A percentile compares a stretch with the other conserved stretches of the same genome.
Conservation (phyloP, 208 protist species). For the Acanthamoeba quina region DNA sequence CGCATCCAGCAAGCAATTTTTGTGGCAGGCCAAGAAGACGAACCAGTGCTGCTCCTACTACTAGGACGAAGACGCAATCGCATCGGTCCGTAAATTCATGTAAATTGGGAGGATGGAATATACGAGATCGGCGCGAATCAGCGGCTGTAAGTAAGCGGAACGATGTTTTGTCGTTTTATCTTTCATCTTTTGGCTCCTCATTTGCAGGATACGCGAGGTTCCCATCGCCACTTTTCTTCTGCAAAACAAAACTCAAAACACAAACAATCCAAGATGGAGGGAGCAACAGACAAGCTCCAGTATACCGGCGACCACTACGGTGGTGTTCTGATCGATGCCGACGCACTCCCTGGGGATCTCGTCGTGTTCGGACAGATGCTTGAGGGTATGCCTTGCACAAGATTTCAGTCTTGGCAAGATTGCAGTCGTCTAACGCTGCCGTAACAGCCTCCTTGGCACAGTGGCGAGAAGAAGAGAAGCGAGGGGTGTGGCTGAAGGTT, state of each 20-base stretch:
- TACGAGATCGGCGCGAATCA: too few species aligned
- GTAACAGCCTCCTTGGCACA: conserved; percentile 1
- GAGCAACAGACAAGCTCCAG: not conserved
- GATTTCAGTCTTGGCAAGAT: not conserved
- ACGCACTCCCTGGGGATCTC: conserved; percentile 29
- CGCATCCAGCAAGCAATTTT: conserved; percentile 73
- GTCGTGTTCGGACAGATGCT: conserved; percentile 66
- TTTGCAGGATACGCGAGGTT: too few species aligned
- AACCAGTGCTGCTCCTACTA: conserved; percentile 71
- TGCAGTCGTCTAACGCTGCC: not conserved
- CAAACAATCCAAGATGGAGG: not conserved
- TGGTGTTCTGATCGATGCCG: conserved; percentile 35
- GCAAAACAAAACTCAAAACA: not conserved
- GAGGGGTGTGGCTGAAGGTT: conserved; percentile 73
- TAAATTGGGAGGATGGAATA: not conserved
- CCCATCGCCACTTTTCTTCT: too few species aligned
- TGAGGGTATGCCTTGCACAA: not conserved
- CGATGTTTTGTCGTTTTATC: too few species aligned
- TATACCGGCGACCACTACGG: conserved; percentile 19
- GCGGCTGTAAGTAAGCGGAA: too few species aligned
- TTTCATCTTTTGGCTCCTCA: too few species aligned
- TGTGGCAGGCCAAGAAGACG: conserved; percentile 77
- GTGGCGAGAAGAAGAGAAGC: conserved; percentile 36
- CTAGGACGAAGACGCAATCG: not conserved
- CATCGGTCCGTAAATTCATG: not conserved